These are phyloP conservation scores for Cicer chorassanicum DNA, from an alignment of 306 rosid species.

Conservation along the genomic window DNA sequence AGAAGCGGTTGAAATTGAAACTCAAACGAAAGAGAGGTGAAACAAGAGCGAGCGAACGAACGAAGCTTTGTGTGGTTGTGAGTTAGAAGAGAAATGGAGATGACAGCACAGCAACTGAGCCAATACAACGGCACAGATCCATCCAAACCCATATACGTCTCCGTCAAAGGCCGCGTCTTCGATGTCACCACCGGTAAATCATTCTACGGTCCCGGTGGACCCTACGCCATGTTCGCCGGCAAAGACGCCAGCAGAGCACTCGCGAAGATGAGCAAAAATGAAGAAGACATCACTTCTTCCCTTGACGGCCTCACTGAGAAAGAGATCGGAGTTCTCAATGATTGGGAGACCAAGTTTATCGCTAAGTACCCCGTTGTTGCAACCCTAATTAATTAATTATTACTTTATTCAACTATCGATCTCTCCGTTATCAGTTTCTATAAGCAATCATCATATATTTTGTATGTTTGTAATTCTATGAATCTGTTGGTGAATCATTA, in stretches of 20 bases:
- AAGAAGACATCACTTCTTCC: slow-evolving; percentile 66
- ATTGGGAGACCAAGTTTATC: slow-evolving; percentile 93
- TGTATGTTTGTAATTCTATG: background rate
- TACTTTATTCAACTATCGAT: background rate
- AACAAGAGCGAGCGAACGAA: background rate
- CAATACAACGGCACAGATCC: slow-evolving; percentile 78
- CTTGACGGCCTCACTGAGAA: slow-evolving; percentile 90
- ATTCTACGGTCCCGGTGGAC: slow-evolving; percentile 92
- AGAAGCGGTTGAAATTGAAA: background rate
- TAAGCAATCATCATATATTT: background rate
- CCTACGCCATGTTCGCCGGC: slow-evolving; percentile 95
- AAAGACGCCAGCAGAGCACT: slow-evolving; percentile 96
- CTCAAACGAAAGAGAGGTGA: background rate
- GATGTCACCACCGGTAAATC: slow-evolving; percentile 83
- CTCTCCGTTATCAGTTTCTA: background rate
- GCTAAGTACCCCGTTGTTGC: slow-evolving; percentile 92
- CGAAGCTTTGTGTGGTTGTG: background rate
- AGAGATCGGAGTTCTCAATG: slow-evolving; percentile 91
- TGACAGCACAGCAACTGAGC: slow-evolving; percentile 61
- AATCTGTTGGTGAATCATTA: background rate
- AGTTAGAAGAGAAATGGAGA: slow-evolving; percentile 52
- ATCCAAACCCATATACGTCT: slow-evolving; percentile 83
- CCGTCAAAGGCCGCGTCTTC: slow-evolving; percentile 78
- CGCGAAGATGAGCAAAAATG: slow-evolving; percentile 94
- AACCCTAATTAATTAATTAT: background rate